phyloP scores from a whole-genome alignment of 164 flowering plant species.

The Umbilicus rupestris region DNA sequence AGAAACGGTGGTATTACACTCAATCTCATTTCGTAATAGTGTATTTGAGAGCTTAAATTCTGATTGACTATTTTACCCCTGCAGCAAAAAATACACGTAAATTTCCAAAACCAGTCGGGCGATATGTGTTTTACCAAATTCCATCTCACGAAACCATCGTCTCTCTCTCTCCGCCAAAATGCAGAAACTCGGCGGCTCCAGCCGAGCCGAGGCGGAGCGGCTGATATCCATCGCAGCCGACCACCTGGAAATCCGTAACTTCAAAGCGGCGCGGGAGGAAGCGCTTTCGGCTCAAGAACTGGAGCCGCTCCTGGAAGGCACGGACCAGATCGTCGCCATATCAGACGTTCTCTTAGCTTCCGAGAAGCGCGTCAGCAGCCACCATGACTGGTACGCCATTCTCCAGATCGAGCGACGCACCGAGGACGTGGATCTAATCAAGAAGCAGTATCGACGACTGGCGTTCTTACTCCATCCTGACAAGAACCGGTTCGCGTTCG shows the following conservation, averaged over 20 bases:
- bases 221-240: constrained; percentile 59
- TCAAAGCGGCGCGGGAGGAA: constrained; percentile 46
- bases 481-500: constrained; percentile 44
- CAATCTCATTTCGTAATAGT: no score
- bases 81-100: no score
- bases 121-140: neutral
- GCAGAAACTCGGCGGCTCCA: neutral
- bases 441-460: constrained; percentile 50
- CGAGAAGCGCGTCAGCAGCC: constrained; percentile 53
- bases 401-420: constrained; percentile 42
- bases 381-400: constrained; percentile 73
- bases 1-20: no score
- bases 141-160: neutral
- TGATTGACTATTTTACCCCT: no score
- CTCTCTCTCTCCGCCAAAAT: neutral
- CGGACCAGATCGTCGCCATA: constrained; percentile 68
- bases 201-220: constrained; percentile 57
- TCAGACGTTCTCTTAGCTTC: constrained; percentile 68
- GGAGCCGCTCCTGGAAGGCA: constrained; percentile 49
- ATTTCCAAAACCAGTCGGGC: no score
- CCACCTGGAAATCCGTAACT: constrained; percentile 50
- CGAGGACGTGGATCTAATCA: constrained; percentile 41
- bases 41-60: no score
- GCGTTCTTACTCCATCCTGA: constrained; percentile 72
- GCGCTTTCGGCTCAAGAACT: constrained; percentile 66